Evolutionary conservation across 768 basidiomycete genomes (phyloP).

Genomic region (Boletus subparvulus): DNA sequence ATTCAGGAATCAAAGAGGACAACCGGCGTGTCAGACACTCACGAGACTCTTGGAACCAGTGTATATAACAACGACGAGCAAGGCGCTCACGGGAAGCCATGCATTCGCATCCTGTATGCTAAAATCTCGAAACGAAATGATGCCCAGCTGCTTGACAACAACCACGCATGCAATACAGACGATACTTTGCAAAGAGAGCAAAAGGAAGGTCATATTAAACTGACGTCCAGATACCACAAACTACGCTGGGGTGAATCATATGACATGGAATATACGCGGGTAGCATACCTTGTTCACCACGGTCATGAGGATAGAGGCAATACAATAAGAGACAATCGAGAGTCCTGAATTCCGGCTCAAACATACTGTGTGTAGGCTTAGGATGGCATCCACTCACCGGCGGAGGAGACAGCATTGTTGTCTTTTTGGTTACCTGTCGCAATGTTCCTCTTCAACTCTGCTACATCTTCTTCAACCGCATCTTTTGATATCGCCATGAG

Average conservation of each 20-base stretch:
- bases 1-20: background rate
- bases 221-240: conserved; percentile 91
- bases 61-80: conserved; percentile 94
- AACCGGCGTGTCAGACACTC: conserved; percentile 33
- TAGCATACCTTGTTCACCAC: conserved; percentile 85
- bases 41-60: conserved; percentile 97
- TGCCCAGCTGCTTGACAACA: conserved; percentile 65
- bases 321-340: conserved; percentile 85
- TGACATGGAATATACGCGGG: background rate
- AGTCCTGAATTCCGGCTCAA: conserved; percentile 49
- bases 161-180: conserved; percentile 84
- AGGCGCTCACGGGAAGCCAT: conserved; percentile 94
- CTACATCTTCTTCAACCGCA: conserved; percentile 39
- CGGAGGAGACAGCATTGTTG: conserved; percentile 15
- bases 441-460: conserved; percentile 53
- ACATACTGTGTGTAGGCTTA: background rate
- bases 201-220: conserved; percentile 97
- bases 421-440: conserved; percentile 39
- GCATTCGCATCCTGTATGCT: conserved; percentile 79
- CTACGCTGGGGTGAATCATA: conserved; percentile 38
- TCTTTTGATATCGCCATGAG: conserved; percentile 19
- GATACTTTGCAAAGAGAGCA: conserved; percentile 85
- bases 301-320: conserved; percentile 95
- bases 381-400: conserved; percentile 18
- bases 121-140: conserved; percentile 85